Base-by-base conservation (phyloP, 2,329 filamentous ascomycete species). In the Hysterium pulicare region DNA sequence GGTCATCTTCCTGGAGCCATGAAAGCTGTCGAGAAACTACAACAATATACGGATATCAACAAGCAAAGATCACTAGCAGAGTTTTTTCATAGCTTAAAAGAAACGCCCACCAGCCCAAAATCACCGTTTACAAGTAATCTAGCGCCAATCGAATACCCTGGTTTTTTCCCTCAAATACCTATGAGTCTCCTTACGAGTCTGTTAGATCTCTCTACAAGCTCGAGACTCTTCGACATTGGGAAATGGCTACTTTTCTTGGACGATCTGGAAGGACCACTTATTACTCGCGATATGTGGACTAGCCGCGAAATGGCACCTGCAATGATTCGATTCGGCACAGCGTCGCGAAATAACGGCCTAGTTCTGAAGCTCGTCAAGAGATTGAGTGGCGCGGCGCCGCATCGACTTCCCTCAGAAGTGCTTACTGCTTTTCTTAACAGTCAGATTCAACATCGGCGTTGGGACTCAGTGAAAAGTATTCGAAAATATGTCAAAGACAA, bases 211-310 rank as follows among this genome's bases (percentile, higher is more conserved):
- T 64, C 71, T 17, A 75, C 71, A 0, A 64, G 71, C 16, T 64
- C 71, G 11, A 67, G 68, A 38, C 59, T 69, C 6, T 75, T 70
- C 45, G 68, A 72, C 13, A 66, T 82, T 40, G 78, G 74, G 3
- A 66, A 71, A 23, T 79, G 74, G 72, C 60, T 83, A 10, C 60
- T 82, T 1, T 71, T 73, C 41, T 73, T 71, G 1, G 53, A 70
- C 8, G 77, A 78, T 48, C 49, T 77, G 11, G 77, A 81, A 49
- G 77, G 75, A 0, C 75, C 77, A n/a, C 46, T 76, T 2, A 77
- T 82, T 19, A 61, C 70, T 17, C 50, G 56, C 10, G 53, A 56
- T 16, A 48, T 71, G 20, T 81, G 79, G 49, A 54, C 54, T 2
- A 62, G 78, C 46, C 70, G 70, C 22, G 62, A 64, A 36, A 62